Evolutionary conservation across 495 filamentous ascomycete species (phyloP).

Genomic region (Tricharina praecox): DNA sequence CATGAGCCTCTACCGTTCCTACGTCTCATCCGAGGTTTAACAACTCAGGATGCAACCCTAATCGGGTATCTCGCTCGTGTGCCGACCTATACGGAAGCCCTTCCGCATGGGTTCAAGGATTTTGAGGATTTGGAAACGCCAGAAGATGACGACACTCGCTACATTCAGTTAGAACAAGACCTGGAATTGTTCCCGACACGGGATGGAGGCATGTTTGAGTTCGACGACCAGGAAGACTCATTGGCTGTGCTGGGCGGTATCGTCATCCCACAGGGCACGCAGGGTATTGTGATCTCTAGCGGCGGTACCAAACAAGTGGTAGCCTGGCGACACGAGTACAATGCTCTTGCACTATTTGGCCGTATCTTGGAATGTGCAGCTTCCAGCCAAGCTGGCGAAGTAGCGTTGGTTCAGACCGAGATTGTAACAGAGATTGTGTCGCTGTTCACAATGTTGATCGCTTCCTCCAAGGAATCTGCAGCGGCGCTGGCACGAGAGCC

Average conservation of each 20-base stretch:
- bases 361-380: conserved; percentile 45
- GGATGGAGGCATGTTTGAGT: conserved; percentile 18
- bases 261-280: conserved; percentile 43
- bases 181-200: conserved; percentile 37
- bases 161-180: conserved; percentile 39
- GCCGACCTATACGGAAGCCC: conserved; percentile 52
- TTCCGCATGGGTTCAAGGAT: conserved; percentile 45
- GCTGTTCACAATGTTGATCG: conserved; percentile 41
- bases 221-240: conserved; percentile 2
- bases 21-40: conserved; percentile 44
- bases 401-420: conserved; percentile 31
- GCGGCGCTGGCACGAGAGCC: conserved; percentile 7
- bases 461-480: conserved; percentile 12
- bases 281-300: conserved; percentile 44
- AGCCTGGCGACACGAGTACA: conserved; percentile 55
- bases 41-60: conserved; percentile 27
- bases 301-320: conserved; percentile 37
- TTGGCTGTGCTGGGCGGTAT: conserved; percentile 29
- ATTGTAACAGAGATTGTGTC: conserved; percentile 46
- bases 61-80: conserved; percentile 42
- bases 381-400: conserved; percentile 26
- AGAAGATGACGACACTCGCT: conserved; percentile 71
- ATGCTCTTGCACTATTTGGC: conserved; percentile 58
- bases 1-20: conserved; percentile 74
- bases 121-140: conserved; percentile 38